Conservation (phyloP, 805 yeast species). For the Myxozyma vanderwaltii region DNA sequence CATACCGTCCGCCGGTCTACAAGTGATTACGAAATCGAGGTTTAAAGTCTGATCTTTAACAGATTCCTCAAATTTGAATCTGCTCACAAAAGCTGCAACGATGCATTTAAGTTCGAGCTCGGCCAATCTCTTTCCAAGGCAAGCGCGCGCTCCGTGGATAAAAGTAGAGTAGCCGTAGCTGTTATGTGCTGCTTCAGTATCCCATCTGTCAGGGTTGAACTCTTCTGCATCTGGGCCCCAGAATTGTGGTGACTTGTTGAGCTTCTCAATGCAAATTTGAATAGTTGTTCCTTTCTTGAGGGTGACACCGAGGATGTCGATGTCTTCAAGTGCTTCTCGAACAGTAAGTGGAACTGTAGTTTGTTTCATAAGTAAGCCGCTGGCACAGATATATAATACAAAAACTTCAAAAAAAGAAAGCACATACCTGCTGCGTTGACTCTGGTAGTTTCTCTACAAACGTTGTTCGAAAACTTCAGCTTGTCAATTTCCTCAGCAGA, state of each 20-base stretch:
- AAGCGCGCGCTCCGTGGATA: conserved; percentile 27
- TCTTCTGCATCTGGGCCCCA: conserved; percentile 31
- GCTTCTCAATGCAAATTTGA: conserved; percentile 8
- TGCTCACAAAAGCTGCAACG: conserved; percentile 18
- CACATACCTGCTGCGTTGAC: conserved; percentile 16
- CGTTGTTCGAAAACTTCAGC: conserved; percentile 24
- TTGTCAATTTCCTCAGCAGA: conserved; percentile 16
- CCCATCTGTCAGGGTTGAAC: conserved; percentile 32
- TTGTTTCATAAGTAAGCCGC: neutral
- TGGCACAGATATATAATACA: neutral
- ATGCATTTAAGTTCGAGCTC: conserved; percentile 24
- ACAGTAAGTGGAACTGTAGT: conserved; percentile 15
- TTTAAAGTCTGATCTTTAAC: conserved; percentile 7
- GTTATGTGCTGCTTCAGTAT: conserved; percentile 1
- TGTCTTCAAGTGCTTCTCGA: conserved; percentile 25
- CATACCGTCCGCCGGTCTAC: conserved; percentile 21
- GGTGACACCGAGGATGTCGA: conserved; percentile 4
- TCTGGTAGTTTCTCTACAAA: conserved; percentile 22
- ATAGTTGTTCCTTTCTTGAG: conserved; percentile 25
- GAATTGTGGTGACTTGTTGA: conserved; percentile 16
- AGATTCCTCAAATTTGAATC: conserved; percentile 18
- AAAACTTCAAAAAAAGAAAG: neutral
- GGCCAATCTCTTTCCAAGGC: conserved; percentile 28
- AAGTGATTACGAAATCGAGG: conserved; percentile 15
- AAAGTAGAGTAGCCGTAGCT: conserved; percentile 25